phyloP scores from a whole-genome alignment of 129 eudicot species.

The Tagetes patula region DNA sequence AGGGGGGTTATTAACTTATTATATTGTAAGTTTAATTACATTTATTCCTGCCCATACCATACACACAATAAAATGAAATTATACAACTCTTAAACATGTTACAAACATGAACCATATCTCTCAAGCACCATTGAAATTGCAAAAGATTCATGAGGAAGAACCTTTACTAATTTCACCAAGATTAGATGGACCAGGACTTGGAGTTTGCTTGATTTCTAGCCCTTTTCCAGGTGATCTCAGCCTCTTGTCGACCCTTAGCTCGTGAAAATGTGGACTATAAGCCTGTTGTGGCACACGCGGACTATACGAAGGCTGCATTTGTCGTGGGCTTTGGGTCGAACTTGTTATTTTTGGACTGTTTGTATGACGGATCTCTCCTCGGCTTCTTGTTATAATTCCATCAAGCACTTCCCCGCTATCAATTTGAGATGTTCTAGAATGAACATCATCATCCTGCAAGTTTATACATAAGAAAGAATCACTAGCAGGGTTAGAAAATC shows the following conservation, averaged over 20 bases:
- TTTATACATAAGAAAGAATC: not conserved
- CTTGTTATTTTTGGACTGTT: constrained; percentile 74
- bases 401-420: constrained; percentile 69
- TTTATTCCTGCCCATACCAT: constrained; percentile 38
- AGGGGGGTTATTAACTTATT: not conserved
- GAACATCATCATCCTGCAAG: constrained; percentile 60
- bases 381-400: constrained; percentile 75
- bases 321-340: constrained; percentile 47
- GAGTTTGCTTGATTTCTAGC: constrained; percentile 50
- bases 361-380: constrained; percentile 70
- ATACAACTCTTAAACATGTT: constrained; percentile 25
- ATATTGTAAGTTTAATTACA: constrained; percentile 17
- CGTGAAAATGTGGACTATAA: constrained; percentile 46
- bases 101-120: constrained; percentile 40
- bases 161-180: constrained; percentile 52
- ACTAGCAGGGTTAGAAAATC: not conserved
- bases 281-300: constrained; percentile 46
- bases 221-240: constrained; percentile 45
- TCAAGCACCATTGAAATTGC: constrained; percentile 41
- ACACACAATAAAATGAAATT: constrained; percentile 20
- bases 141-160: constrained; percentile 41
- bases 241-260: constrained; percentile 40
- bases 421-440: constrained; percentile 39
- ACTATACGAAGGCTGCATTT: constrained; percentile 52
- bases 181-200: constrained; percentile 58